Evolutionary conservation across 805 yeast genomes (phyloP), one percentile per base, ranked within the genome.

Genomic region (Ascoidea rubescens): DNA sequence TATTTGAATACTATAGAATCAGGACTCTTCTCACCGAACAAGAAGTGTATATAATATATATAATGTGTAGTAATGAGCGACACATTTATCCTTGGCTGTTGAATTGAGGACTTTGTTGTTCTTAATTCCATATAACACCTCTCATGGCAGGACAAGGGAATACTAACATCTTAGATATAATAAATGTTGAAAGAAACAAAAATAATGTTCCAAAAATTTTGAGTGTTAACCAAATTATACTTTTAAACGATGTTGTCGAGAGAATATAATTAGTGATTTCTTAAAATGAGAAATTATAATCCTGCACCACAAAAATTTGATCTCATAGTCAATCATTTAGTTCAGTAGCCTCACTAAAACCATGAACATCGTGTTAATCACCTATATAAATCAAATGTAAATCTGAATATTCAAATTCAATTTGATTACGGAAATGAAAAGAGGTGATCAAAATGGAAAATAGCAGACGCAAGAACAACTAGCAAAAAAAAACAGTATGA

Each of bases 301-400:
- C 80, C 54, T 77, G 73, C 53, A 71, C 67, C 57, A 75, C 75
- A 63, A 90, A 86, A 0, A 90, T 73, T 1, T 73, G 71, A 31
- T 81, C 75, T 0, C 91, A 77, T 14, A 71, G 64, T 5, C 66
- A 59, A 0, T 96, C 98, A 61, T 83, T 84, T 1, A 91, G 87
- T 2, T 42, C 52, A 0, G 96, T 83, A 12, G 84, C 80, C 67
- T 91, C 97, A 45, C 87, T 75, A 8, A 89, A 67, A 0, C 98
- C 98, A 62, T 88, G 90, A 0, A 97, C 98, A 64, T 91, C 98
- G 59, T 87, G 96, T 56, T 87, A 80, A 65, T 91, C 98, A 4
- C 98, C 98, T 0, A 95, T 80, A 62, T 91, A 98, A 2, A 91
- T 73, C 4, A 89, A 60, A 4, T 91, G 59, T 16, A 90, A 63